Evolutionary conservation across 768 basidiomycete species (phyloP).

Genomic region (Arthromyces matolae): DNA sequence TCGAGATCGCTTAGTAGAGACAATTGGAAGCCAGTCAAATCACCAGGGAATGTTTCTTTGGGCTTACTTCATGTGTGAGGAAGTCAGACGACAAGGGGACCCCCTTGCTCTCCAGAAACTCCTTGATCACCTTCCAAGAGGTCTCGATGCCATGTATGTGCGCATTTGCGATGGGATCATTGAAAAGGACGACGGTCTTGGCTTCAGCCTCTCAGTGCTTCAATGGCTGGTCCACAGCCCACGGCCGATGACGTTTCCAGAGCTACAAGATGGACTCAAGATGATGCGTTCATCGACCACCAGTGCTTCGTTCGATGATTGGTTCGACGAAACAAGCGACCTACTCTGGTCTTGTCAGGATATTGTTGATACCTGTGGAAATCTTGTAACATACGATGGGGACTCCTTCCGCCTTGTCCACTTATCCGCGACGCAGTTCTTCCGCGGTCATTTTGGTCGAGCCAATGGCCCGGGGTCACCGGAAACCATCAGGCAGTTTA

Average conservation of each 20-base stretch:
- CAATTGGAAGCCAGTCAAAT: not conserved
- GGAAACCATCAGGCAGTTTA: not conserved
- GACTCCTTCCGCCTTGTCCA: slow-evolving; percentile 5
- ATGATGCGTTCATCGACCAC: not conserved
- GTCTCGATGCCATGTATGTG: slow-evolving; percentile 7
- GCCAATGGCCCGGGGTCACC: not conserved
- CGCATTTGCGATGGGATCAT: slow-evolving; percentile 3
- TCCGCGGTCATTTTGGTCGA: not conserved
- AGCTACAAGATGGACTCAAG: slow-evolving; percentile 6
- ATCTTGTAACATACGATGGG: slow-evolving; percentile 7
- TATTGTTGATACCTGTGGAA: slow-evolving; percentile 8
- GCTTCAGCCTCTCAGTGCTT: slow-evolving; percentile 5
- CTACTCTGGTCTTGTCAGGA: slow-evolving; percentile 9
- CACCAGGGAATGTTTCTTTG: slow-evolving; percentile 12
- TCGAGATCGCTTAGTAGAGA: not conserved
- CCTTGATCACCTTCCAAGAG: not conserved
- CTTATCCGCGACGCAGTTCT: slow-evolving; percentile 5
- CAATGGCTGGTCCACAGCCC: slow-evolving; percentile 7
- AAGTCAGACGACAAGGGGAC: slow-evolving; percentile 6
- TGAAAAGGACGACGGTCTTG: slow-evolving; percentile 1
- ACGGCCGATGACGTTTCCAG: not conserved
- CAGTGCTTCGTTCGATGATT: not conserved
- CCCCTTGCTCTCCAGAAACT: not conserved
- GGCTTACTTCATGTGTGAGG: slow-evolving; percentile 7
- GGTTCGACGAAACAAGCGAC: slow-evolving; percentile 2